Conservation (phyloP, 2,329 filamentous ascomycete species). For the Ophiostoma piceae region DNA sequence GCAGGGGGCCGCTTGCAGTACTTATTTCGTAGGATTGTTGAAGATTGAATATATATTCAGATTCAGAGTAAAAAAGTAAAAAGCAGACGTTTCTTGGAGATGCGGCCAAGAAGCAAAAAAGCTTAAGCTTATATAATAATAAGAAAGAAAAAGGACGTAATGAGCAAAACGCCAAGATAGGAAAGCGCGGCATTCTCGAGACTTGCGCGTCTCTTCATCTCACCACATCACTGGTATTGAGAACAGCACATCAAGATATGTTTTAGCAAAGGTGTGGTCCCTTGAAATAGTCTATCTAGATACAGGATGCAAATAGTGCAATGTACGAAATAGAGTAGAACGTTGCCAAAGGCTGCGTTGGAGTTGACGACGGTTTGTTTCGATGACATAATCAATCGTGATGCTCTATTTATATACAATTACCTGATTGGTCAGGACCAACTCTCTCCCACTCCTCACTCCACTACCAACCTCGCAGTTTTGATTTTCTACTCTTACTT, state of each 20-base stretch:
- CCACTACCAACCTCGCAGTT: neutral
- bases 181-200: neutral
- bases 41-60: too few relatives aligned
- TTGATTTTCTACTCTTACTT: neutral
- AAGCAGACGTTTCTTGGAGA: too few relatives aligned
- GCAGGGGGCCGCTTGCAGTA: neutral
- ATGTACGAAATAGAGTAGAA: too few relatives aligned
- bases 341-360: neutral
- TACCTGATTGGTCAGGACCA: neutral
- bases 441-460: neutral
- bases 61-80: too few relatives aligned
- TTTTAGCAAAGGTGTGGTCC: too few relatives aligned
- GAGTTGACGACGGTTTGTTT: neutral
- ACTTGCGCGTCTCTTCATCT: neutral
- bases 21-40: neutral
- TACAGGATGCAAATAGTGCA: neutral
- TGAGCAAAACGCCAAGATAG: neutral
- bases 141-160: too few relatives aligned
- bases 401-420: neutral
- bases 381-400: neutral
- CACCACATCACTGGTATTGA: neutral
- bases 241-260: too few relatives aligned
- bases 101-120: slow-evolving; percentile 3
- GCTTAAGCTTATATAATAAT: neutral
- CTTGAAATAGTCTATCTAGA: neutral